These are phyloP conservation scores for Lichina pygmaea DNA, from an alignment of 495 filamentous ascomycete species.

Conservation along the genomic window DNA sequence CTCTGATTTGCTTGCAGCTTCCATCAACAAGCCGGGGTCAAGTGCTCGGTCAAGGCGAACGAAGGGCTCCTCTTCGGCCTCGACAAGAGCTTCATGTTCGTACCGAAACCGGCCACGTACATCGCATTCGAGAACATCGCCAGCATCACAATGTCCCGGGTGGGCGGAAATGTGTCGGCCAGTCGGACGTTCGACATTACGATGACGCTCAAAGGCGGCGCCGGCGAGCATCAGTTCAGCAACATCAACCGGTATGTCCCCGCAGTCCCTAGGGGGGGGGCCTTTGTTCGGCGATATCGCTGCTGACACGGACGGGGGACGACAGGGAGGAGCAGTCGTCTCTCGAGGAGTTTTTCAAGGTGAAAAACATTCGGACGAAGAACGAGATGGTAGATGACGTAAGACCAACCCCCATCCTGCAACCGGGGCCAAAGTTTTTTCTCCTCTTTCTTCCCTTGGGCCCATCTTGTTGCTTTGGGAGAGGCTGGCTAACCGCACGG, in stretches of 20 bases:
- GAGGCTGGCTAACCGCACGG: no score
- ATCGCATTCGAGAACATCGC: conserved; percentile 77
- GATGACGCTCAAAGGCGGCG: conserved; percentile 51
- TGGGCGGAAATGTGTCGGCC: conserved; percentile 78
- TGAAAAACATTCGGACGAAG: conserved; percentile 79
- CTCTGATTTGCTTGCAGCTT: conserved; percentile 23
- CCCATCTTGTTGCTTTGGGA: background rate
- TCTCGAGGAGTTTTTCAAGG: conserved; percentile 84
- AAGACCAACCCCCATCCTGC: conserved; percentile 6
- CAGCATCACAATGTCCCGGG: conserved; percentile 80
- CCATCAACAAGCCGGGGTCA: conserved; percentile 81
- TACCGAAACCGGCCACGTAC: conserved; percentile 92
- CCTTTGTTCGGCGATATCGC: background rate
- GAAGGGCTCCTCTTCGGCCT: conserved; percentile 92
- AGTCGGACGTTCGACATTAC: conserved; percentile 94
- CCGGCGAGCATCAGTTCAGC: conserved; percentile 77
- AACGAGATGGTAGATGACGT: conserved; percentile 71
- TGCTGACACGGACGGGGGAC: background rate
- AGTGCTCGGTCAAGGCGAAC: conserved; percentile 97
- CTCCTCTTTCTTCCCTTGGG: background rate
- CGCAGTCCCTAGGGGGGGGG: background rate
- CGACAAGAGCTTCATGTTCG: conserved; percentile 97
- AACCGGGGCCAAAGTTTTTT: background rate
- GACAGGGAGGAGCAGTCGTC: conserved; percentile 73
- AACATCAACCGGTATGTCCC: conserved; percentile 71